Percentiles rank a stretch among this genome's conserved stretches.
Evolutionary conservation across 805 yeast genomes (phyloP).

Genomic region (Nakazawaea pomicola): DNA sequence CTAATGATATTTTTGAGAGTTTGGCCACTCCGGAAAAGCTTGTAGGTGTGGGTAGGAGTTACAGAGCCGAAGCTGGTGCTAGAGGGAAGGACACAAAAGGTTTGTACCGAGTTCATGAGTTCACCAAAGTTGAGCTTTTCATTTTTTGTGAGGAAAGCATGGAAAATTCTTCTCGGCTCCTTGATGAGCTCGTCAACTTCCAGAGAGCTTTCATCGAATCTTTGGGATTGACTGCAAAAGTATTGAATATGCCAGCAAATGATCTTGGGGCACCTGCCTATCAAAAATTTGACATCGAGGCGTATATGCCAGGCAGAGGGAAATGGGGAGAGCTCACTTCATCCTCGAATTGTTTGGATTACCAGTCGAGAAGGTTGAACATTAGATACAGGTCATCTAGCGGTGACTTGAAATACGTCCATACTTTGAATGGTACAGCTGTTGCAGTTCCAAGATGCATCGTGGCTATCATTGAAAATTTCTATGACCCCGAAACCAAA

Average conservation of each 20-base stretch:
- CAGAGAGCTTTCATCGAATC: slow-evolving; percentile 62
- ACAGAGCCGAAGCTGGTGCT: slow-evolving; percentile 96
- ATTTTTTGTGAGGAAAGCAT: slow-evolving; percentile 50
- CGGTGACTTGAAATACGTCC: slow-evolving; percentile 46
- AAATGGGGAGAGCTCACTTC: slow-evolving; percentile 91
- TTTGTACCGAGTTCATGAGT: slow-evolving; percentile 91
- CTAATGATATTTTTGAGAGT: slow-evolving; percentile 41
- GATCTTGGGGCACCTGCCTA: slow-evolving; percentile 94
- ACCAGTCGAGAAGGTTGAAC: slow-evolving; percentile 78
- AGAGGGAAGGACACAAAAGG: slow-evolving; percentile 92
- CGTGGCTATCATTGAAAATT: slow-evolving; percentile 84
- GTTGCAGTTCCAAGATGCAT: slow-evolving; percentile 92
- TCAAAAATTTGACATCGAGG: slow-evolving; percentile 90
- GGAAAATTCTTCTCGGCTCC: slow-evolving; percentile 36
- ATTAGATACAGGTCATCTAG: slow-evolving; percentile 44
- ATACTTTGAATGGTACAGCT: slow-evolving; percentile 93
- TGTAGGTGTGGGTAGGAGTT: slow-evolving; percentile 83
- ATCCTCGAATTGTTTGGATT: slow-evolving; percentile 88
- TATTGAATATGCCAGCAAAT: slow-evolving; percentile 81
- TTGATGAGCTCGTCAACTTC: slow-evolving; percentile 55
- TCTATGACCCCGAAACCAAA: slow-evolving; percentile 55
- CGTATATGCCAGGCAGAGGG: slow-evolving; percentile 97
- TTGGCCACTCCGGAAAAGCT: slow-evolving; percentile 48
- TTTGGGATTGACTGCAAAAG: slow-evolving; percentile 75
- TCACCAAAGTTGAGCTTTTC: slow-evolving; percentile 90